A percentile compares a stretch with the other conserved stretches of the same genome.
Evolutionary conservation across 805 yeast genomes (phyloP).

Genomic region (Helenozyma rhizophorensis): DNA sequence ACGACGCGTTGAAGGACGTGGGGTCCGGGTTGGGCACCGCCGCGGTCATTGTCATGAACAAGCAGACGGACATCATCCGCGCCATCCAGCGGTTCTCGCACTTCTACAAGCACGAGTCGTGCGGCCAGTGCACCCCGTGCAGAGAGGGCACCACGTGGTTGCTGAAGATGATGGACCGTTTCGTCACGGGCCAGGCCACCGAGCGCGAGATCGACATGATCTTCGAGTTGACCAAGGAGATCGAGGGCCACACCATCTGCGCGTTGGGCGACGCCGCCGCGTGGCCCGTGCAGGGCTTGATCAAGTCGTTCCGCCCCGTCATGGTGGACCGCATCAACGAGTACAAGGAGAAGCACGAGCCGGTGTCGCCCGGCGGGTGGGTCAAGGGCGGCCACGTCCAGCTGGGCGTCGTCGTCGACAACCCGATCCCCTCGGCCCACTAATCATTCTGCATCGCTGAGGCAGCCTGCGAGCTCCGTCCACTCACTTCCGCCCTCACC

Average conservation of each 20-base stretch:
- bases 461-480: too few relatives aligned
- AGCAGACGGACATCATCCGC: slow-evolving; percentile 76
- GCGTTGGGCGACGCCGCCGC: slow-evolving; percentile 93
- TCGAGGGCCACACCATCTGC: slow-evolving; percentile 90
- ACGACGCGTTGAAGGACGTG: slow-evolving; percentile 77
- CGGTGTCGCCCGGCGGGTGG: slow-evolving; percentile 76
- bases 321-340: slow-evolving; percentile 71
- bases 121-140: slow-evolving; percentile 95
- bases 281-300: slow-evolving; percentile 90
- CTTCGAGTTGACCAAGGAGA: slow-evolving; percentile 76
- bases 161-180: slow-evolving; percentile 77
- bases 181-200: slow-evolving; percentile 73
- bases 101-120: slow-evolving; percentile 87
- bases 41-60: slow-evolving; percentile 88
- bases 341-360: slow-evolving; percentile 47
- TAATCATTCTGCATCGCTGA: slow-evolving; percentile 5
- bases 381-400: slow-evolving; percentile 50
- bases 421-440: slow-evolving; percentile 48
- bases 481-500: too few relatives aligned
- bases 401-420: slow-evolving; percentile 62
- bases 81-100: slow-evolving; percentile 83
- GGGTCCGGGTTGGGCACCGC: slow-evolving; percentile 92
- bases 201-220: slow-evolving; percentile 82
- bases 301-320: slow-evolving; percentile 78
- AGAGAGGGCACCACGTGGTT: slow-evolving; percentile 92